Evolutionary conservation across 2,329 filamentous ascomycete species (phyloP).

Genomic region (Aspergillus fumigatus): DNA sequence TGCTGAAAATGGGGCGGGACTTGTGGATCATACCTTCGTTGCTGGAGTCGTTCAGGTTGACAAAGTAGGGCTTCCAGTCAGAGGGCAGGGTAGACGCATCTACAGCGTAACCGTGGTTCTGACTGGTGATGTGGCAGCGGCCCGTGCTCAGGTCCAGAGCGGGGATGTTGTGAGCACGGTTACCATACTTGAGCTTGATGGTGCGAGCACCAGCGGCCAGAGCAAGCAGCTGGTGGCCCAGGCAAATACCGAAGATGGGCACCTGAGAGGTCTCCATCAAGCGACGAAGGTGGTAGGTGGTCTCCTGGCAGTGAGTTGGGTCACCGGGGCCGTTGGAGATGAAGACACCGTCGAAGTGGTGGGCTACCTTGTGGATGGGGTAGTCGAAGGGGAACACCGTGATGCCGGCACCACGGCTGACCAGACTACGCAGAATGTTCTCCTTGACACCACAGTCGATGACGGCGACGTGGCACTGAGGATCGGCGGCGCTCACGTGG

Average conservation of each 20-base stretch:
- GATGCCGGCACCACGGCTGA: constrained; percentile 83
- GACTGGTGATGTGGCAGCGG: constrained; percentile 96
- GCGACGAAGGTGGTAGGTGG: constrained; percentile 84
- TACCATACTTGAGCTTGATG: constrained; percentile 98
- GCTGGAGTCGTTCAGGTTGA: constrained; percentile 95
- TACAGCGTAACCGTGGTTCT: constrained; percentile 97
- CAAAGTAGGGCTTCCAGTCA: constrained; percentile 97
- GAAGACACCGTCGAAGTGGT: constrained; percentile 98
- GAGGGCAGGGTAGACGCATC: constrained; percentile 74
- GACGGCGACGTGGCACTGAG: constrained; percentile 84
- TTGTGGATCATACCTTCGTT: constrained; percentile 98
- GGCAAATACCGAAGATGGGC: constrained; percentile 95
- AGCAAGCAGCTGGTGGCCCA: constrained; percentile 93
- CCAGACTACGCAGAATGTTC: constrained; percentile 94
- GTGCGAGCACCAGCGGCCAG: constrained; percentile 83
- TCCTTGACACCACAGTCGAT: constrained; percentile 99
- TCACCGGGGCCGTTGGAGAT: constrained; percentile 98
- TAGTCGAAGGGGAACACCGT: constrained; percentile 96
- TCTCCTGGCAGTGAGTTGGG: constrained; percentile 92
- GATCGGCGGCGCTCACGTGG: constrained; percentile 79
- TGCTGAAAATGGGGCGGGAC: constrained; percentile 93
- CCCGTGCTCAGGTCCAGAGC: constrained; percentile 91
- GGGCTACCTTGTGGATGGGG: constrained; percentile 95
- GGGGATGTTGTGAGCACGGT: constrained; percentile 97
- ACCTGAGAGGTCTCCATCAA: constrained; percentile 88